Evolutionary conservation across 257 asterid genomes (phyloP).

Genomic region (Nicotiana benthamiana): DNA sequence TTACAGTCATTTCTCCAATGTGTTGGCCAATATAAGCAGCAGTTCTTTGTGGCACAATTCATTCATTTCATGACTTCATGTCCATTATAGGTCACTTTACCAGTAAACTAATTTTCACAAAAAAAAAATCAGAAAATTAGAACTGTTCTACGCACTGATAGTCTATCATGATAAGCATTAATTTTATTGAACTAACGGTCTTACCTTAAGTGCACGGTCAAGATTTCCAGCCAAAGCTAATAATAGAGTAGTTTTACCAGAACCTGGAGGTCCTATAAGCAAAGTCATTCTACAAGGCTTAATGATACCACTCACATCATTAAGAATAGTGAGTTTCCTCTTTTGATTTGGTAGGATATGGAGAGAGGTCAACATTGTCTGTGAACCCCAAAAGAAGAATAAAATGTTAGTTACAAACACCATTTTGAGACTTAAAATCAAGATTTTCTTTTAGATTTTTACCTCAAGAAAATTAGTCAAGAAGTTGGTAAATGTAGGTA

Average conservation of each 20-base stretch:
- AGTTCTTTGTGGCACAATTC: slow-evolving; percentile 52
- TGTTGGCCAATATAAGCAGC: slow-evolving; percentile 62
- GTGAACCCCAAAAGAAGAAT: neutral
- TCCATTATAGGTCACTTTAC: slow-evolving; percentile 39
- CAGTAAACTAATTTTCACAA: neutral
- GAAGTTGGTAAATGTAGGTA: slow-evolving; percentile 3
- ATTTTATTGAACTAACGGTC: neutral
- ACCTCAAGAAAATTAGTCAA: neutral
- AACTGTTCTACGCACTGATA: neutral
- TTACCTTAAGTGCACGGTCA: slow-evolving; percentile 41
- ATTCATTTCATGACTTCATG: slow-evolving; percentile 36
- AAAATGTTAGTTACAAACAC: neutral
- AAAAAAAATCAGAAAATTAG: neutral
- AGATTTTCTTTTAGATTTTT: neutral
- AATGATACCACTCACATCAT: slow-evolving; percentile 57
- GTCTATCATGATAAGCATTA: neutral
- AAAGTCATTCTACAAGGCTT: slow-evolving; percentile 42
- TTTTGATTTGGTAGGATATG: slow-evolving; percentile 38
- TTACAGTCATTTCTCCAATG: slow-evolving; percentile 63
- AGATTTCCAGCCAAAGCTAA: slow-evolving; percentile 68
- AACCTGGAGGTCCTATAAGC: slow-evolving; percentile 4
- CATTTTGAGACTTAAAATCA: neutral
- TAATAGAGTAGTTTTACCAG: slow-evolving; percentile 23
- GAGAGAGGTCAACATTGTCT: slow-evolving; percentile 15
- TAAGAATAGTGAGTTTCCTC: slow-evolving; percentile 43